phyloP scores from a whole-genome alignment of 2,329 filamentous ascomycete species.

The Epicoccum nigrum region DNA sequence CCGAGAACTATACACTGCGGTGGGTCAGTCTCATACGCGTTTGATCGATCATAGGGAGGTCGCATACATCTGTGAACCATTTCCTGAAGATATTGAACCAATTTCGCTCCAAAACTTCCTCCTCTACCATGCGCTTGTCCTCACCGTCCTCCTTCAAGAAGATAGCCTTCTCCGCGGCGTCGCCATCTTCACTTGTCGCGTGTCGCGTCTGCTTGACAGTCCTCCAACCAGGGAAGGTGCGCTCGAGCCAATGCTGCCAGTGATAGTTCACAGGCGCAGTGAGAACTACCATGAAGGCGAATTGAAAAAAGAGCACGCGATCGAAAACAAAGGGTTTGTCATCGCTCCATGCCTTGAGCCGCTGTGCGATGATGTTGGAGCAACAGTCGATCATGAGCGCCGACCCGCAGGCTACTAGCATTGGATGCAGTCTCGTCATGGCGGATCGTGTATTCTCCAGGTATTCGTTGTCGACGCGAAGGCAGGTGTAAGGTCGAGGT shows the following conservation, averaged over 20 bases:
- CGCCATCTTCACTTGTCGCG: constrained; percentile 14
- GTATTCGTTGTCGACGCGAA: no score
- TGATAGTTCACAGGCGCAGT: constrained; percentile 81
- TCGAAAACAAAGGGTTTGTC: constrained; percentile 47
- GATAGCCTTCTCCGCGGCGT: constrained; percentile 39
- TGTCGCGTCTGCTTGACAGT: constrained; percentile 27
- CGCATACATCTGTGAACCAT: constrained; percentile 62
- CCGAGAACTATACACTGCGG: constrained; percentile 64
- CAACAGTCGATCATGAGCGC: constrained; percentile 45
- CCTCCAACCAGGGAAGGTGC: constrained; percentile 68
- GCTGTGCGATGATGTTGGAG: constrained; percentile 48
- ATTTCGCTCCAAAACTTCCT: constrained; percentile 40
- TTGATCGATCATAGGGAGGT: not conserved
- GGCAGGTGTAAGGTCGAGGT: no score
- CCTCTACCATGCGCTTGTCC: constrained; percentile 32
- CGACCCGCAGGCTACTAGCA: constrained; percentile 42
- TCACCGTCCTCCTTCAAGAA: constrained; percentile 37
- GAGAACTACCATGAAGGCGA: constrained; percentile 68
- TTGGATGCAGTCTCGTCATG: constrained; percentile 39
- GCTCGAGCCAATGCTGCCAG: constrained; percentile 84
- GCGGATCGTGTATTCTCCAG: not conserved
- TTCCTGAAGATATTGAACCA: constrained; percentile 70
- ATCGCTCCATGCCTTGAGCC: constrained; percentile 45
- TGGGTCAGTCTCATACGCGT: constrained; percentile 16
- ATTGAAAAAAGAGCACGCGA: constrained; percentile 46